Conservation (phyloP, 129 eudicot species). For the Solidago caesia region DNA sequence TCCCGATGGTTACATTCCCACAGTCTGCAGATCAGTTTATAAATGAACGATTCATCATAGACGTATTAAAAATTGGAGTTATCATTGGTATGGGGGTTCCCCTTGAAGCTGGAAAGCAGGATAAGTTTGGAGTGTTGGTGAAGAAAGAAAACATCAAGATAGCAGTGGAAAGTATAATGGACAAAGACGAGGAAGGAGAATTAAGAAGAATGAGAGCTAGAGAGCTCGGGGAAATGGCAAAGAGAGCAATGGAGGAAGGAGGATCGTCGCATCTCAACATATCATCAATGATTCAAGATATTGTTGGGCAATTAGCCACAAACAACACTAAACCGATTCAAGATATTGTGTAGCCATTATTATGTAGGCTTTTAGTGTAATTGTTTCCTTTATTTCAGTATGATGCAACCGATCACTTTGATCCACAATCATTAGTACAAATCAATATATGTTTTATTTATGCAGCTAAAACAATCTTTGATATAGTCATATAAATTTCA, state of each 20-base stretch:
- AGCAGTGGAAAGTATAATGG: slow-evolving; percentile 38
- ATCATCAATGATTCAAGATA: slow-evolving; percentile 32
- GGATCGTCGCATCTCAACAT: slow-evolving; percentile 46
- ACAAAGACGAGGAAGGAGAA: slow-evolving; percentile 35
- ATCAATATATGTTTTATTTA: neutral
- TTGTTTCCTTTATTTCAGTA: neutral
- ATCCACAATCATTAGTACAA: neutral
- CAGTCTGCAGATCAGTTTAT: slow-evolving; percentile 52
- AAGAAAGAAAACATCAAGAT: slow-evolving; percentile 35
- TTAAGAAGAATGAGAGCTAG: slow-evolving; percentile 38
- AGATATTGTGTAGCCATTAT: neutral
- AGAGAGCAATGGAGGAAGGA: slow-evolving; percentile 42
- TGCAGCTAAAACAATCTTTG: neutral
- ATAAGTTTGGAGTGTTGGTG: slow-evolving; percentile 37
- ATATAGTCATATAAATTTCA: neutral
- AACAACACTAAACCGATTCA: neutral
- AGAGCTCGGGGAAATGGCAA: slow-evolving; percentile 52
- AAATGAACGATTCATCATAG: slow-evolving; percentile 49
- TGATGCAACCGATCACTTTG: neutral
- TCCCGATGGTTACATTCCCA: slow-evolving; percentile 73
- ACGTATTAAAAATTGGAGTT: slow-evolving; percentile 46
- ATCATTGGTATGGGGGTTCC: slow-evolving; percentile 35
- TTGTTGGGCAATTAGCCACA: slow-evolving; percentile 19
- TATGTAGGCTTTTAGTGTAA: neutral
- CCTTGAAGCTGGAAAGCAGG: slow-evolving; percentile 30